Evolutionary conservation across 139 green algal genomes (phyloP).

Genomic region (Chlorella sp.): DNA sequence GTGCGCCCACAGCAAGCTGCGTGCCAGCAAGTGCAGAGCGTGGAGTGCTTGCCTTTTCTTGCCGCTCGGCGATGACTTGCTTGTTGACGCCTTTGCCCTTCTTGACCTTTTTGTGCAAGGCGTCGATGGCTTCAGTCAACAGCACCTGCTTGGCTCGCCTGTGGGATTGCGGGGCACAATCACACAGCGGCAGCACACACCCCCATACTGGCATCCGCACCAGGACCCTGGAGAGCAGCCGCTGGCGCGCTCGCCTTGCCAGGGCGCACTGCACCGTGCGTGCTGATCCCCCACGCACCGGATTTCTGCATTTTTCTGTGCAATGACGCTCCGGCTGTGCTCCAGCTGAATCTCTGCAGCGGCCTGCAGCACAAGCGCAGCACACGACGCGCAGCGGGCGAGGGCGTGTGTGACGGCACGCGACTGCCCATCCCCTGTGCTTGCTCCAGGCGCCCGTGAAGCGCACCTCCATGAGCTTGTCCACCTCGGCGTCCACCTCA

Average conservation of each 20-base stretch:
- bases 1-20: background rate
- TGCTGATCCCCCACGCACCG: conserved; percentile 27
- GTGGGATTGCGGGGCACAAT: too few relatives aligned
- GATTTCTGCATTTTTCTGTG: conserved; percentile 76
- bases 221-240: too few relatives aligned
- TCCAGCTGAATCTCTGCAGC: conserved; percentile 52
- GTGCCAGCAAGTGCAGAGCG: background rate
- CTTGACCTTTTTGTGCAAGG: conserved; percentile 43
- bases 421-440: background rate
- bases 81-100: conserved; percentile 59
- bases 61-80: conserved; percentile 44
- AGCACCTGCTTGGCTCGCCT: conserved; percentile 51
- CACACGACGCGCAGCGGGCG: background rate
- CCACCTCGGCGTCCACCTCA: conserved; percentile 47
- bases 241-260: too few relatives aligned
- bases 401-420: background rate
- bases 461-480: conserved; percentile 64
- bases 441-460: too few relatives aligned
- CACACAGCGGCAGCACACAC: too few relatives aligned
- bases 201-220: too few relatives aligned
- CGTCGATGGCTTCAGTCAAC: conserved; percentile 32
- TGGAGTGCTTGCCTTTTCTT: conserved; percentile 24
- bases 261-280: background rate
- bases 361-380: conserved; percentile 47
- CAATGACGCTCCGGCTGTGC: conserved; percentile 67